Evolutionary conservation across 306 rosid species (phyloP), one percentile per base, ranked within the genome.

Genomic region (Prunus davidiana): DNA sequence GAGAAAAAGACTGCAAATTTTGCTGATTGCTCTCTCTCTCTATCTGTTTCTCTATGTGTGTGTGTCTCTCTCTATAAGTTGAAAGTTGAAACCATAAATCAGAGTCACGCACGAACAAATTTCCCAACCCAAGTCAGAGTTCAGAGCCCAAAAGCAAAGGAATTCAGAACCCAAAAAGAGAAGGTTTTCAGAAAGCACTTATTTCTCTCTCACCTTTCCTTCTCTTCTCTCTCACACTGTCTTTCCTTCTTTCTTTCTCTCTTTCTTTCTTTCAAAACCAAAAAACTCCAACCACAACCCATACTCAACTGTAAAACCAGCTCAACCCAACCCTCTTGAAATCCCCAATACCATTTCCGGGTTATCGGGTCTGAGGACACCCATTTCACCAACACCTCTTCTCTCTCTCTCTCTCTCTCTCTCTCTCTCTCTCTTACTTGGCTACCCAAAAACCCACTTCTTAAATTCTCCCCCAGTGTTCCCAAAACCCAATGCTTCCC

Each of bases 321-420:
- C 58, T 62, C 69, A 63, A 28, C 67, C n/a, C 12, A 47, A 47
- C 56, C 57, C 52, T 43, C 64, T 74, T 25, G 89, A 82, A 74
- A 76, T 78, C 81, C 65, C 70, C 71, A 82, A 52, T 73, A 64
- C 84, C 80, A 64, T 71, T 82, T 81, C 82, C 87, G 78, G 79
- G 73, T 82, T 72, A 83, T 86, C 86, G 92, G 78, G 84, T 78
- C 84, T 83, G 76, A 34, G 38, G 38, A 84, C 87, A 80, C 82
- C 85, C 91, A 71, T 69, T 86, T 83, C 73, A 71, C 79, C 63
- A 71, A 84, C 88, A 82, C 77, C 76, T 22, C 77, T 51, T 19
- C 16, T 67, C 43, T 46, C 38, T 74, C 27, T 76, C 25, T 24
- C 25, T 24, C 38, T 32, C 34, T 69, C 71, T 34, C 30, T 67